These are phyloP conservation scores for Mangifera indica DNA, from an alignment of 345 rosid genomes.

Conservation along the genomic window DNA sequence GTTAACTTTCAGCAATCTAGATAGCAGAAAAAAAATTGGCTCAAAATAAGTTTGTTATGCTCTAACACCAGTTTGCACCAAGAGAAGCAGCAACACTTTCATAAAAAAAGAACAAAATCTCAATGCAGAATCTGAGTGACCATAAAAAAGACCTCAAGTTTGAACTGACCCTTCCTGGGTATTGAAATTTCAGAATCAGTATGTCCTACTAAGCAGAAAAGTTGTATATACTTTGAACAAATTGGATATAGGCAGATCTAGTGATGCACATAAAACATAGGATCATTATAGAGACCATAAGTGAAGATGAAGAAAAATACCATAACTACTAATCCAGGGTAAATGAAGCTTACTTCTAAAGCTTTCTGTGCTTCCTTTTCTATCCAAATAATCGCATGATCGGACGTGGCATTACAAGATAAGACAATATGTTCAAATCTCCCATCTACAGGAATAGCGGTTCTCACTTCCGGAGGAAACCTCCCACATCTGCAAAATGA, in stretches of 20 bases:
- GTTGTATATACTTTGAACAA: not conserved
- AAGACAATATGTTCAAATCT: conserved; percentile 93
- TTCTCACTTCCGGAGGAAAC: conserved; percentile 94
- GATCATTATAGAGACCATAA: too few relatives aligned
- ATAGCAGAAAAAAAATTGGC: not conserved
- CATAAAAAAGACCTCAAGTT: not conserved
- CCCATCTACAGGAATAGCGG: conserved; percentile 98
- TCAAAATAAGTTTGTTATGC: not conserved
- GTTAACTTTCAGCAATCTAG: not conserved
- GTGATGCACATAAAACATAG: not conserved
- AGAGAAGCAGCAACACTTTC: not conserved
- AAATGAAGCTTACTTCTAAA: conserved; percentile 38
- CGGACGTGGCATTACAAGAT: conserved; percentile 84
- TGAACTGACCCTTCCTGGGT: not conserved
- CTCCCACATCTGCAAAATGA: conserved; percentile 77
- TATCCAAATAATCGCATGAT: conserved; percentile 90
- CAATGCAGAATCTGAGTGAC: not conserved
- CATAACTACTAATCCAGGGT: not conserved
- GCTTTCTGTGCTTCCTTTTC: conserved; percentile 83
- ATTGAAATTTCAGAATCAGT: not conserved
- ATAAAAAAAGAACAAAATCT: not conserved
- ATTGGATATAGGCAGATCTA: not conserved
- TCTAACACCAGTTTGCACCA: not conserved
- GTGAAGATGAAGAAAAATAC: not conserved
- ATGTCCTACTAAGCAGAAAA: not conserved